Evolutionary conservation across 2,329 filamentous ascomycete species (phyloP), one percentile per base, ranked within the genome.

Genomic region (Trichoderma simmonsii): DNA sequence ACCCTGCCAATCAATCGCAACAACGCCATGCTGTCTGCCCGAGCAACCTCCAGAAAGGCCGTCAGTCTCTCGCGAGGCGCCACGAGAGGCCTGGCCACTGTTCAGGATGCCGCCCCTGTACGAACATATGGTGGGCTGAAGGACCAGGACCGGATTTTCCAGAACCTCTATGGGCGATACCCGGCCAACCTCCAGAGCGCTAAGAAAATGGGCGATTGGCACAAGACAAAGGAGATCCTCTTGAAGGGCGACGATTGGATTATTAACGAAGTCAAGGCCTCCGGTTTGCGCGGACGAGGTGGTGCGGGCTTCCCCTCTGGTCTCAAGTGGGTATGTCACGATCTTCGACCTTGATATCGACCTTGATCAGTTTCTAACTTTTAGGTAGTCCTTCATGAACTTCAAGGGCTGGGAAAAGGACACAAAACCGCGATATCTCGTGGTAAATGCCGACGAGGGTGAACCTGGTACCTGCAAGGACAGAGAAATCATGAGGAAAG

Each of bases 351-450:
- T 61, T 18, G 3, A 62, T 30, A 54, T 28, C 61, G 59, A 32
- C 26, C 43, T 39, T 43, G 39, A 39, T n/a, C 32, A 24, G 43
- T 34, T 11, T 61, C 64, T 73, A 48, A 59, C 43, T 57, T 24
- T 6, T 74, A 61, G 73, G 24, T 79, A 97, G 94, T 98, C 95
- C 64, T 99, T 99, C 85, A 99, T 99, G 96, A 99, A 99, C 88
- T 95, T 95, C 88, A 98, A 98, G 85, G 96, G 94, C 79, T 99
- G 96, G 96, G 95, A 99, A 79, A 97, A 99, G 86, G 96, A 98
- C 82, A 92, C 84, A 78, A 97, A 97, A 85, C 96, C 96, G 76
- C 91, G 96, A 79, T 99, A 99, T 81, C 87, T 99, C 70, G 95
- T 99, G 74, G 94, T 99, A 86, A 99, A 99, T 80, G 96, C 96